Evolutionary conservation across 2,329 filamentous ascomycete species (phyloP).

Genomic region (Talaromyces atroroseus): DNA sequence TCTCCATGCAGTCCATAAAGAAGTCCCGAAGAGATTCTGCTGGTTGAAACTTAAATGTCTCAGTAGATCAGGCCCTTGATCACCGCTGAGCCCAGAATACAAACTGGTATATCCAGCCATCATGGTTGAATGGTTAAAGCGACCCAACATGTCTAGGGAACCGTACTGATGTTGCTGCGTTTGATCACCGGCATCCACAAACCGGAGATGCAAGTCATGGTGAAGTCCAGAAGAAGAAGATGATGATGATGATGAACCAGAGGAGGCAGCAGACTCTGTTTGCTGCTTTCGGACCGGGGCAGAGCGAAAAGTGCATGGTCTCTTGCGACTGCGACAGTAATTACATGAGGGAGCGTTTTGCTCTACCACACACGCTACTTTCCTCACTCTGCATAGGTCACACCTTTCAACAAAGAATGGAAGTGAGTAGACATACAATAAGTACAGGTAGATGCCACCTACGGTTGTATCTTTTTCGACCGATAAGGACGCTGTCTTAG

Average conservation of each 20-base stretch:
- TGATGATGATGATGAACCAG: neutral
- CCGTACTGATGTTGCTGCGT: neutral
- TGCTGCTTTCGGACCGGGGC: neutral
- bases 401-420: neutral
- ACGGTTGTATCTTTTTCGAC: neutral
- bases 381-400: neutral
- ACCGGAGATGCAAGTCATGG: neutral
- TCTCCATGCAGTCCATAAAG: neutral
- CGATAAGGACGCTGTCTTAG: neutral
- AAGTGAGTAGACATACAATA: neutral
- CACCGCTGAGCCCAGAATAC: neutral
- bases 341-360: neutral
- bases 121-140: neutral
- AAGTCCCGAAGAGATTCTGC: neutral
- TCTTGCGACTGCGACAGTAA: neutral
- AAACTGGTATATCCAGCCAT: neutral
- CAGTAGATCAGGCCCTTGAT: neutral
- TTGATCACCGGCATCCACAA: neutral
- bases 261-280: neutral
- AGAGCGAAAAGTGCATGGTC: neutral
- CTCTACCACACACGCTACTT: neutral
- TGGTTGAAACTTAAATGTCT: neutral
- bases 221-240: neutral
- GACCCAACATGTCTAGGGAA: neutral
- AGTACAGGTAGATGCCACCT: neutral